Base-by-base conservation (phyloP, 2,329 filamentous ascomycete genomes). In the Exophiala mesophila region DNA sequence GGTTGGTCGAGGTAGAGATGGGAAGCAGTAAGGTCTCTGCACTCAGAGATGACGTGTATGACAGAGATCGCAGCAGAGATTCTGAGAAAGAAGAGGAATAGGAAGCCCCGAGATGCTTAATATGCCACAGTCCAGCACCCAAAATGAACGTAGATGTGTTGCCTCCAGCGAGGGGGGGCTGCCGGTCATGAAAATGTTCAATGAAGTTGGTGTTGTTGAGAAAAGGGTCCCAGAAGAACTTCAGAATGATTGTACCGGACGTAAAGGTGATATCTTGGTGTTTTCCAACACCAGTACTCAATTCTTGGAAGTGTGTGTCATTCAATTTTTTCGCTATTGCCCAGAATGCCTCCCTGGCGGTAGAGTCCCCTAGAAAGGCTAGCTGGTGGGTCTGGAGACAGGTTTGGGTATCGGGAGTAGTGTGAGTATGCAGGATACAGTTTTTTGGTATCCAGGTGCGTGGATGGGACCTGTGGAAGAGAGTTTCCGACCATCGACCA, bases 211-310 rank as follows among this genome's bases (percentile, higher is more conserved):
- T 71, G 68, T 29, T 15, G 57, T 82, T 76, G 17, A 82, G 63
- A 61, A 67, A 80, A 0, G 80, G 79, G 58, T 83, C 78, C 77
- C 77, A 83, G 8, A 80, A 58, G 49, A 80, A 81, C 34, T 74
- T 63, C 18, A 82, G 52, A 19, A 57, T 66, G 2, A 76, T 65
- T n/a, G 65, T 67, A 10, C 64, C 63, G 2, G 66, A 65, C 4
- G 62, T 59, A 41, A 74, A 69, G 3, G 63, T 59, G 5, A 74
- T 56, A 56, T 76, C 65, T 12, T 58, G 55, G 47, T 75, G 72
- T 40, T 71, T 69, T 29, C 63, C 55, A 12, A 66, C 61, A 15
- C 61, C 59, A 2, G 57, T 50, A 12, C 65, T 58, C 20, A 63
- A 59, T 19, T 59, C 50, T 10, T 67, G 58, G 3, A 67, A 66